A percentile compares a stretch with the other conserved stretches of the same genome.
phyloP scores from a whole-genome alignment of 176 grass and related monocot species.

The Triticum urartu region DNA sequence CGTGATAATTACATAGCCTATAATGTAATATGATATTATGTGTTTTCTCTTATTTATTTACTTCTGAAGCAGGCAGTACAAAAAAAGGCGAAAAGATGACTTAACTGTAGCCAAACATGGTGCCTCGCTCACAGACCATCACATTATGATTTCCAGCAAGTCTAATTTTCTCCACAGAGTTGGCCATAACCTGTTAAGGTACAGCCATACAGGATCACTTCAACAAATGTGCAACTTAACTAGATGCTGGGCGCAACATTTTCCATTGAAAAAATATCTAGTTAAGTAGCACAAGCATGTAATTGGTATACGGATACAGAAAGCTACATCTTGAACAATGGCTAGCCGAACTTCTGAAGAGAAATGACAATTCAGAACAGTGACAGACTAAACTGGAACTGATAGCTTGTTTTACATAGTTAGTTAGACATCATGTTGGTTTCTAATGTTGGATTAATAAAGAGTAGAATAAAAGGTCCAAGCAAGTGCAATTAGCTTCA shows the following conservation, averaged over 20 bases:
- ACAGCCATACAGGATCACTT: neutral
- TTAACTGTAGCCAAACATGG: slow-evolving; percentile 99
- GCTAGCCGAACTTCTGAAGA: slow-evolving; percentile 1
- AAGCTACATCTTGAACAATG: neutral
- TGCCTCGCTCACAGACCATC: slow-evolving; percentile 97
- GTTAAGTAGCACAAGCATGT: neutral
- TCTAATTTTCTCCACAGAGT: slow-evolving; percentile 92
- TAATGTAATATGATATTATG: neutral
- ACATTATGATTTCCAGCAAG: slow-evolving; percentile 92
- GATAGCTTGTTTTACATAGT: slow-evolving; percentile 28
- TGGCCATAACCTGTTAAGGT: slow-evolving; percentile 62
- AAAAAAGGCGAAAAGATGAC: slow-evolving; percentile 33
- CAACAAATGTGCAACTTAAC: neutral
- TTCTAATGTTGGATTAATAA: neutral
- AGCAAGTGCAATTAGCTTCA: neutral
- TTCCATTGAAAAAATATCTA: neutral
- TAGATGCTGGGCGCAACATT: neutral
- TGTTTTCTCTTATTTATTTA: neutral
- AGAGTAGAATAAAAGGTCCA: slow-evolving; percentile 17
- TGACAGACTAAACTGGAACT: neutral
- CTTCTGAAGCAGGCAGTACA: neutral
- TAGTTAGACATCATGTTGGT: slow-evolving; percentile 55
- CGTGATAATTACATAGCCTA: neutral
- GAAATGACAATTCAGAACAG: neutral
- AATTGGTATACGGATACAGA: neutral